A percentile compares a stretch with the other conserved stretches of the same genome.
These are phyloP conservation scores for Penicillium coprophilum DNA, from an alignment of 495 filamentous ascomycete species.

Conservation along the genomic window DNA sequence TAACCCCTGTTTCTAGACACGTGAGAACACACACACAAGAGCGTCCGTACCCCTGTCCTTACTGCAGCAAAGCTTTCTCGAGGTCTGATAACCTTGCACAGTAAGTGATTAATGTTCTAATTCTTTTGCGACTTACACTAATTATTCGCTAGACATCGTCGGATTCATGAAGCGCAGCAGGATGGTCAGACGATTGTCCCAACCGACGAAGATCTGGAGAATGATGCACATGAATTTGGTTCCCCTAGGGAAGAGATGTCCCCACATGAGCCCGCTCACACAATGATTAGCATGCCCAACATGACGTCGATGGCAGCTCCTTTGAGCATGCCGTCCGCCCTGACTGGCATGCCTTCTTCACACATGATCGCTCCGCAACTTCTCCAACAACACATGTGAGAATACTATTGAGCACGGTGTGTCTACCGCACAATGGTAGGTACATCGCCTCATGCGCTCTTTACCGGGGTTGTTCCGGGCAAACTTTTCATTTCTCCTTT, in stretches of 20 bases:
- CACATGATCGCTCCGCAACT: slow-evolving; percentile 50
- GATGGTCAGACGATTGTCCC: slow-evolving; percentile 61
- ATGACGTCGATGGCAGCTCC: slow-evolving; percentile 43
- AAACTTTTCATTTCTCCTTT: not conserved
- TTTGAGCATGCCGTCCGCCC: slow-evolving; percentile 39
- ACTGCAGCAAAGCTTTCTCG: slow-evolving; percentile 98
- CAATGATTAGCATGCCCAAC: slow-evolving; percentile 36
- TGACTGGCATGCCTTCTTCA: slow-evolving; percentile 37
- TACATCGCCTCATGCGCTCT: not conserved
- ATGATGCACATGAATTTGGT: slow-evolving; percentile 68
- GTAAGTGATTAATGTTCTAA: slow-evolving; percentile 53
- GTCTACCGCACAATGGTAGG: not conserved
- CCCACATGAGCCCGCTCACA: slow-evolving; percentile 37
- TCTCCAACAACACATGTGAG: slow-evolving; percentile 49
- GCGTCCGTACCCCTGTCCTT: slow-evolving; percentile 92
- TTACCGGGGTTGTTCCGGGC: not conserved
- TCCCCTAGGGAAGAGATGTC: slow-evolving; percentile 75
- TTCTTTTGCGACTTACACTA: slow-evolving; percentile 6
- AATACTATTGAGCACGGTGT: not conserved
- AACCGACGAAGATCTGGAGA: slow-evolving; percentile 77
- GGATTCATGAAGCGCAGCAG: slow-evolving; percentile 81
- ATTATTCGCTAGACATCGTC: slow-evolving; percentile 69
- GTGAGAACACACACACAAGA: slow-evolving; percentile 99
- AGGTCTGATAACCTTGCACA: slow-evolving; percentile 98
- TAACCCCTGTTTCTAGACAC: slow-evolving; percentile 68